Conservation (phyloP, 192 early-diverging fungal genomes). For the Podila epigama region DNA sequence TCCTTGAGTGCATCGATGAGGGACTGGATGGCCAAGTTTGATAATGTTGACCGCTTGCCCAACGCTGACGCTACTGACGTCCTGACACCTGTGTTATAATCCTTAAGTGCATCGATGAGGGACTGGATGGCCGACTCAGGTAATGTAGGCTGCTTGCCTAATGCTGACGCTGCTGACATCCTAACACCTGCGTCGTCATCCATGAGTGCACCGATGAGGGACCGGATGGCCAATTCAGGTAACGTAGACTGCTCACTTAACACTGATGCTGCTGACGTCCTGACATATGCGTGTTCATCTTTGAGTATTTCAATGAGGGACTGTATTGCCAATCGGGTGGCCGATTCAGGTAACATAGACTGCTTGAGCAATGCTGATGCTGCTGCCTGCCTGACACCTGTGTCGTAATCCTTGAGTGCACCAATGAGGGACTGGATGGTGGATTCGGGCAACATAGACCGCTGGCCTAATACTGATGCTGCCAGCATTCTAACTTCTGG, state of each 20-base stretch:
- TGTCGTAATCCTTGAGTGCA: neutral
- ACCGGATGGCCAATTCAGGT: neutral
- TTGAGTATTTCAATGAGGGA: too few species aligned
- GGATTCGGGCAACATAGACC: slow-evolving; percentile 1
- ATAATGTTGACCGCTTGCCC: neutral
- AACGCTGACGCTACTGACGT: neutral
- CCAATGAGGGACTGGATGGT: neutral
- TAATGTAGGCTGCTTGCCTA: neutral
- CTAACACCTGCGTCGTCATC: neutral
- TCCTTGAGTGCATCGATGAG: neutral
- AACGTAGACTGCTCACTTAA: too few species aligned
- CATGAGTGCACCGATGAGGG: neutral
- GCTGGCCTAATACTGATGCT: too few species aligned
- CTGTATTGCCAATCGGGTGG: too few species aligned
- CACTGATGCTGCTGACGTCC: too few species aligned
- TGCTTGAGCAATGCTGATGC: too few species aligned
- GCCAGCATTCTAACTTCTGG: too few species aligned
- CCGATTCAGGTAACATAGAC: too few species aligned
- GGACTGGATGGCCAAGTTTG: neutral
- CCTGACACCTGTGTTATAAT: neutral
- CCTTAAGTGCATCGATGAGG: neutral
- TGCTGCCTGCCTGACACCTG: too few species aligned
- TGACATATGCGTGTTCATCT: too few species aligned
- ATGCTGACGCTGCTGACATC: neutral
- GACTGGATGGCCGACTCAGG: neutral